phyloP scores from a whole-genome alignment of 352 stramenopile genomes.

The Pythium brassicae region DNA sequence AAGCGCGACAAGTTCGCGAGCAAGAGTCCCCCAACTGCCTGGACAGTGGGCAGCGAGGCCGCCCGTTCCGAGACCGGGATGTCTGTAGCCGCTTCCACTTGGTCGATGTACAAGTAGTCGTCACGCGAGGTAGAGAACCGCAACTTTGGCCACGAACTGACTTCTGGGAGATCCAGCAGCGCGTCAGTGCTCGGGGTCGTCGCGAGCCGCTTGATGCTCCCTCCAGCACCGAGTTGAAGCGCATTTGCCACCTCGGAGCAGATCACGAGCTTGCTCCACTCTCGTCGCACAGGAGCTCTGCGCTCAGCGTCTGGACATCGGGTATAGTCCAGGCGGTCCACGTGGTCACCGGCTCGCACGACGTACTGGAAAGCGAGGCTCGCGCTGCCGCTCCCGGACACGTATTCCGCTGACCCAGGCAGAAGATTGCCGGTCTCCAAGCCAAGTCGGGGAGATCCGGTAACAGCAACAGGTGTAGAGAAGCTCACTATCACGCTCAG shows the following conservation, averaged over 20 bases:
- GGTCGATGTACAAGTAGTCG: constrained; percentile 40
- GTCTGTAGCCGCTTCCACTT: constrained; percentile 37
- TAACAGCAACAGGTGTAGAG: constrained; percentile 45
- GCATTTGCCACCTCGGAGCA: constrained; percentile 42
- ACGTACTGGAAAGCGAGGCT: constrained; percentile 52
- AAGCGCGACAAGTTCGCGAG: constrained; percentile 41
- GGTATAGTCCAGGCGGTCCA: constrained; percentile 61
- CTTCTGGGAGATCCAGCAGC: constrained; percentile 53
- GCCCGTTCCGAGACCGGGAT: constrained; percentile 6
- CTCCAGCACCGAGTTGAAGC: constrained; percentile 35
- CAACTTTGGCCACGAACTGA: constrained; percentile 54
- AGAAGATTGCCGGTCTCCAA: constrained; percentile 26
- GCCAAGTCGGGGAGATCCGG: constrained; percentile 29
- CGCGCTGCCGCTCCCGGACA: constrained; percentile 32
- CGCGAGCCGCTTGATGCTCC: constrained; percentile 36
- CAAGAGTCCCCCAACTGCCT: constrained; percentile 42
- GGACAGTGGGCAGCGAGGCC: constrained; percentile 33
- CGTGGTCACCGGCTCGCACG: constrained; percentile 40
- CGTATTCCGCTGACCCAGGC: constrained; percentile 26
- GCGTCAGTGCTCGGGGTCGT: constrained; percentile 42
- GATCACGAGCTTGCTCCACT: constrained; percentile 50
- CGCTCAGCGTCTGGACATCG: constrained; percentile 34
- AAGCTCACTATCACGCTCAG: constrained; percentile 43
- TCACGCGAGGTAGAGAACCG: constrained; percentile 31
- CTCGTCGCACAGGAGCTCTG: constrained; percentile 14